These are phyloP conservation scores for Oryza punctata DNA, from an alignment of 176 grass and related monocot genomes.

Conservation along the genomic window DNA sequence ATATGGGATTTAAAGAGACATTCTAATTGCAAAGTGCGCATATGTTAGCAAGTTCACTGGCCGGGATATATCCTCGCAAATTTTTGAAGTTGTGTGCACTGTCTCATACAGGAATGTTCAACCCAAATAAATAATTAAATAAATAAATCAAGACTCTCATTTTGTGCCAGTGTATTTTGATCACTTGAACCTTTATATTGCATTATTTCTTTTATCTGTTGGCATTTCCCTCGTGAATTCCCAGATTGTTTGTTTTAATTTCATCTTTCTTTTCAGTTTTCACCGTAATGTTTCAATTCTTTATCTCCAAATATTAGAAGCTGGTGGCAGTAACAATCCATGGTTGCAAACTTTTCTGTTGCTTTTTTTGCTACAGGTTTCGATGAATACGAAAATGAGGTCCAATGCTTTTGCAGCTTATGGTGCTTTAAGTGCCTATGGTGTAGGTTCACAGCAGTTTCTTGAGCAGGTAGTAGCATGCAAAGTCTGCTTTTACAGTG, in stretches of 20 bases:
- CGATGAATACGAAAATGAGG: slow-evolving; percentile 94
- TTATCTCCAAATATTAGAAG: slow-evolving; percentile 9
- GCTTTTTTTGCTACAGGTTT: slow-evolving; percentile 61
- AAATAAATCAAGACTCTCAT: neutral
- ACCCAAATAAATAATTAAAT: neutral
- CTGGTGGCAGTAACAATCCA: slow-evolving; percentile 20
- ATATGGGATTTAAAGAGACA: slow-evolving; percentile 8
- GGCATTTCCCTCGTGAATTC: neutral
- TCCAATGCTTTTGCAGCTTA: slow-evolving; percentile 98
- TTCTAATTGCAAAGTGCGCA: neutral
- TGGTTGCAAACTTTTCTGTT: slow-evolving; percentile 13
- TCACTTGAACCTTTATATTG: neutral
- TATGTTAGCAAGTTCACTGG: neutral
- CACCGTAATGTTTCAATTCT: neutral
- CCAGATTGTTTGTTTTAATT: slow-evolving; percentile 12
- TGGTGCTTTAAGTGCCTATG: slow-evolving; percentile 85
- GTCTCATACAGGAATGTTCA: neutral
- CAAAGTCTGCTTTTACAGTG: slow-evolving; percentile 24
- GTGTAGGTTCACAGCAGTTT: slow-evolving; percentile 81
- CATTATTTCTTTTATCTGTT: slow-evolving; percentile 3
- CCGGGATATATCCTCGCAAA: neutral
- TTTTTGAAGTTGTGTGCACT: neutral
- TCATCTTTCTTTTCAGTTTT: slow-evolving; percentile 24
- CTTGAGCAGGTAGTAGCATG: slow-evolving; percentile 89
- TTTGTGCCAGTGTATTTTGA: neutral